Conservation (phyloP, 257 asterid species). For the Scutellaria barbata region DNA sequence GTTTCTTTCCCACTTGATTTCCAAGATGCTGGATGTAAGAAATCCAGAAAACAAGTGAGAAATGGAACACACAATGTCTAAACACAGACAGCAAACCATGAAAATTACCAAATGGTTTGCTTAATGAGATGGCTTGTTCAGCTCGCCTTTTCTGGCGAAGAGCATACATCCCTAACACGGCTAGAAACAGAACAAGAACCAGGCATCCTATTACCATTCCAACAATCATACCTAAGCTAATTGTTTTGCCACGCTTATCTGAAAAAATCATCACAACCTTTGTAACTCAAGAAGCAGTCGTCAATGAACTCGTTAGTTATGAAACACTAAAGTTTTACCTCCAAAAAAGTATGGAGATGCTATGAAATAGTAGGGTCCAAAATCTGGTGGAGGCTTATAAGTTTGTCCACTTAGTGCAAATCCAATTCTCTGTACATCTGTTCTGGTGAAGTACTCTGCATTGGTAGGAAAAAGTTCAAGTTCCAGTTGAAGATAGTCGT, state of each 20-base stretch:
- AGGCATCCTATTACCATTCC: conserved; percentile 69
- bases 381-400: conserved; percentile 76
- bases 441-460: conserved; percentile 61
- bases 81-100: background rate
- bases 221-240: conserved; percentile 54
- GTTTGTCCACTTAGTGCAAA: conserved; percentile 72
- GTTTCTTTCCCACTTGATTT: conserved; percentile 74
- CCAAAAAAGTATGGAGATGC: conserved; percentile 70
- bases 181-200: conserved; percentile 60
- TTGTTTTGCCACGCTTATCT: conserved; percentile 46
- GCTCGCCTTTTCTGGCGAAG: conserved; percentile 78
- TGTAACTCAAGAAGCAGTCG: background rate
- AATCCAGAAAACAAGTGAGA: conserved; percentile 27
- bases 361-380: conserved; percentile 87
- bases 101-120: conserved; percentile 79
- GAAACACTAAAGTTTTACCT: conserved; percentile 44
- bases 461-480: conserved; percentile 68
- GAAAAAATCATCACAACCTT: background rate
- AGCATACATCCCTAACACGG: conserved; percentile 69
- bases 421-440: conserved; percentile 76
- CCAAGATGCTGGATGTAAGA: conserved; percentile 70
- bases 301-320: background rate
- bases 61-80: background rate
- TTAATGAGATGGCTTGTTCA: conserved; percentile 73
- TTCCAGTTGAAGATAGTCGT: conserved; percentile 80